Evolutionary conservation across 805 yeast genomes (phyloP), one percentile per base, ranked within the genome.

Genomic region (Yamadazyma sp.): DNA sequence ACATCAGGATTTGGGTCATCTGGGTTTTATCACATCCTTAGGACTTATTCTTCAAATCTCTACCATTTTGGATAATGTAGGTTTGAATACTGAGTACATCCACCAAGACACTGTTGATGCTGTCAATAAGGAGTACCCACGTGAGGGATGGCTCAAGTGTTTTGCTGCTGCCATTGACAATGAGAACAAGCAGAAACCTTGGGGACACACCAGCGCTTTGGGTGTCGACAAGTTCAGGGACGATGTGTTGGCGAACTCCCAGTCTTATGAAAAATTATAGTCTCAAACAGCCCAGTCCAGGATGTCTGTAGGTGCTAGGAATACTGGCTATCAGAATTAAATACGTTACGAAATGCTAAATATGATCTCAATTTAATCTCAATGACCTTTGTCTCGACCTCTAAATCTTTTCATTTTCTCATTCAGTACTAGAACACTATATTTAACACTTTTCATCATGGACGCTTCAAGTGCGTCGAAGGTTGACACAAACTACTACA

Each of bases 401-500:
- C n/a, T n/a, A n/a, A n/a, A n/a, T n/a, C n/a, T n/a, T n/a, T n/a
- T n/a, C n/a, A n/a, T n/a, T n/a, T n/a, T n/a, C n/a, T n/a, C n/a
- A n/a, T n/a, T n/a, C n/a, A n/a, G n/a, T n/a, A n/a, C n/a, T n/a
- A n/a, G n/a, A n/a, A n/a, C n/a, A n/a, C n/a, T n/a, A n/a, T n/a
- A n/a, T n/a, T n/a, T n/a, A n/a, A n/a, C n/a, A n/a, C n/a, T n/a
- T n/a, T n/a, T n/a, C 14, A 38, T 17, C 17, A 39, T 40, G 45
- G 42, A 45, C 16, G 33, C 44, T 18, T 20, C 36, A 5, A 36
- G 47, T 41, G 57, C 65, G 28, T 52, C 62, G 18, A 48, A 47
- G 36, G 53, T 65, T 11, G 41, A 50, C 22, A 66, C 74, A 23
- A 69, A 68, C 42, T 67, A 62, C 53, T 59, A 59, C 44, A 67